Evolutionary conservation across 306 rosid species (phyloP).

Genomic region (Canavalia ensiformis): DNA sequence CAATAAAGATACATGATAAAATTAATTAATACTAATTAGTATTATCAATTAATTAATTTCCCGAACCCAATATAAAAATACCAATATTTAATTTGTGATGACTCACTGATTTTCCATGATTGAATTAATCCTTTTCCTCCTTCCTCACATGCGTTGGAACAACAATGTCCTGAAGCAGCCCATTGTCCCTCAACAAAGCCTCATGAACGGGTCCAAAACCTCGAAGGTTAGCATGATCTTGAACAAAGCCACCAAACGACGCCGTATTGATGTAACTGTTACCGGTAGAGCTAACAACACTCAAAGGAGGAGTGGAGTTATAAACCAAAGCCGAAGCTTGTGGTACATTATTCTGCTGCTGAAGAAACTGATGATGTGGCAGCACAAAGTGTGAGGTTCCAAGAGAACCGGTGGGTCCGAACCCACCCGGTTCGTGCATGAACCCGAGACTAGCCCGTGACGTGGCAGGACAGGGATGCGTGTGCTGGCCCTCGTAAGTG

Average conservation of each 20-base stretch:
- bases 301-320: slow-evolving; percentile 50
- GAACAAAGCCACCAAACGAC: slow-evolving; percentile 48
- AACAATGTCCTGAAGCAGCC: slow-evolving; percentile 81
- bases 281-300: slow-evolving; percentile 13
- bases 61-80: slow-evolving; percentile 4
- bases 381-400: slow-evolving; percentile 30
- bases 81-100: background rate
- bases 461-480: slow-evolving; percentile 66
- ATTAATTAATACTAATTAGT: background rate
- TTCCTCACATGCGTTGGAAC: slow-evolving; percentile 65
- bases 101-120: too few relatives aligned
- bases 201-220: slow-evolving; percentile 36
- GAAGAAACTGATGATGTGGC: background rate
- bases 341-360: slow-evolving; percentile 16
- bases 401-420: background rate
- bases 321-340: slow-evolving; percentile 48
- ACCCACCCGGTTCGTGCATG: slow-evolving; percentile 13
- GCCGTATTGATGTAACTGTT: slow-evolving; percentile 26
- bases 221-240: slow-evolving; percentile 27
- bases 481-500: slow-evolving; percentile 84
- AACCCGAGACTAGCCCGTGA: slow-evolving; percentile 45
- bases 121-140: slow-evolving; percentile 43
- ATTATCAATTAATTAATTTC: background rate
- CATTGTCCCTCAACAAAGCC: slow-evolving; percentile 63
- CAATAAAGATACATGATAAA: background rate